Evolutionary conservation across 768 basidiomycete species (phyloP).

Genomic region (Naematelia encephala): DNA sequence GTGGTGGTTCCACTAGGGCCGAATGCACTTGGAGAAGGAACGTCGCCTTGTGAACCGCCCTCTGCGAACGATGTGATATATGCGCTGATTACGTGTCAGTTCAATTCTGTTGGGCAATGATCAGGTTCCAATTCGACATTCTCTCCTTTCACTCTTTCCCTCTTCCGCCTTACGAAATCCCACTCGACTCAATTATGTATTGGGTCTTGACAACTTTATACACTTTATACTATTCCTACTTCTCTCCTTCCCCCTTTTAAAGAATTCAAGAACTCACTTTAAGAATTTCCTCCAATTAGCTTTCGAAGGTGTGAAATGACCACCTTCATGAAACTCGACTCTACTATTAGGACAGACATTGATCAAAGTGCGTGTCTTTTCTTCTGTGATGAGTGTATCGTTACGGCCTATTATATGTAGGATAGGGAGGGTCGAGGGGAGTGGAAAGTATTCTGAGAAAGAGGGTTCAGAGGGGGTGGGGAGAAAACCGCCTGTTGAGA

Average conservation of each 20-base stretch:
- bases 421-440: slow-evolving; percentile 32
- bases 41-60: slow-evolving; percentile 42
- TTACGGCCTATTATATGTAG: slow-evolving; percentile 46
- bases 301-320: slow-evolving; percentile 46
- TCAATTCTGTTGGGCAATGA: not conserved
- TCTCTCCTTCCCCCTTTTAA: no score
- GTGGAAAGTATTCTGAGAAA: slow-evolving; percentile 40
- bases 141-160: not conserved
- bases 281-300: slow-evolving; percentile 44
- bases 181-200: not conserved
- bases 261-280: slow-evolving; percentile 24
- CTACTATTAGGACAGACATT: slow-evolving; percentile 34
- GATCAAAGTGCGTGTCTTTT: slow-evolving; percentile 39
- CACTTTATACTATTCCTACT: no score
- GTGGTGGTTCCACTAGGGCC: slow-evolving; percentile 38
- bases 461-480: slow-evolving; percentile 26
- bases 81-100: slow-evolving; percentile 24
- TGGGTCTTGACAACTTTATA: not conserved
- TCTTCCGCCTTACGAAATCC: not conserved
- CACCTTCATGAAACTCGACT: slow-evolving; percentile 47
- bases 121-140: not conserved
- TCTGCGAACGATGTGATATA: slow-evolving; percentile 46
- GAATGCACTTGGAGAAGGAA: slow-evolving; percentile 34
- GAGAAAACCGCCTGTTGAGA: slow-evolving; percentile 46
- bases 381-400: slow-evolving; percentile 46